phyloP scores from a whole-genome alignment of 345 rosid species.

The Eucalyptus tenuipes region DNA sequence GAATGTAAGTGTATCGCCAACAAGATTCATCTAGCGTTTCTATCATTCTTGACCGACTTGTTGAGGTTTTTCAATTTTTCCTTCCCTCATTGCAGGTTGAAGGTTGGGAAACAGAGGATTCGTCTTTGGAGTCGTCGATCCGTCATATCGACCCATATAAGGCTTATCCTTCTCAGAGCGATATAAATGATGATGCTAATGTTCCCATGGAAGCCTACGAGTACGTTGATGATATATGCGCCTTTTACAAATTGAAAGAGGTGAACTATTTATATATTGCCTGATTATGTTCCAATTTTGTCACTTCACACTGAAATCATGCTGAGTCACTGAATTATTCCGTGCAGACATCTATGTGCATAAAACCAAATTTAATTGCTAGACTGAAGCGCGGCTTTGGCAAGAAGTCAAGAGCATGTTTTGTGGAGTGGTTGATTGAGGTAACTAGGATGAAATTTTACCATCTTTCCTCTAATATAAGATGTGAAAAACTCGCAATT shows the following conservation, averaged over 20 bases:
- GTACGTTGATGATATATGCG: background rate
- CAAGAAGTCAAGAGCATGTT: background rate
- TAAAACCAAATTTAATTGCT: too few species aligned
- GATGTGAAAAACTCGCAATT: rapidly evolving
- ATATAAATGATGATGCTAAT: too few species aligned
- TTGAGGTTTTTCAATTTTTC: too few species aligned
- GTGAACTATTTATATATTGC: background rate
- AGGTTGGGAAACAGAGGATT: too few species aligned
- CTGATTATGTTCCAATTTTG: background rate
- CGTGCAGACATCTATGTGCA: background rate
- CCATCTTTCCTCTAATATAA: rapidly evolving
- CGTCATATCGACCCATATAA: too few species aligned
- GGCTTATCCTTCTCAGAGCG: too few species aligned
- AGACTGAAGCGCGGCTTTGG: background rate
- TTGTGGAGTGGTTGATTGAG: background rate
- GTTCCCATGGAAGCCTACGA: too few species aligned
- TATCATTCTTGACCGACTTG: too few species aligned
- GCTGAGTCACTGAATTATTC: background rate
- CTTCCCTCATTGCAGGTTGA: too few species aligned
- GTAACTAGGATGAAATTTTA: background rate
- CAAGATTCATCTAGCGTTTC: too few species aligned
- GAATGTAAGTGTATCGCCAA: too few species aligned
- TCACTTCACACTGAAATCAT: background rate
- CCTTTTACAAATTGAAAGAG: background rate
- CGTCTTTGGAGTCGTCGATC: too few species aligned